Conservation (phyloP, 345 rosid species). For the Lumnitzera littorea region DNA sequence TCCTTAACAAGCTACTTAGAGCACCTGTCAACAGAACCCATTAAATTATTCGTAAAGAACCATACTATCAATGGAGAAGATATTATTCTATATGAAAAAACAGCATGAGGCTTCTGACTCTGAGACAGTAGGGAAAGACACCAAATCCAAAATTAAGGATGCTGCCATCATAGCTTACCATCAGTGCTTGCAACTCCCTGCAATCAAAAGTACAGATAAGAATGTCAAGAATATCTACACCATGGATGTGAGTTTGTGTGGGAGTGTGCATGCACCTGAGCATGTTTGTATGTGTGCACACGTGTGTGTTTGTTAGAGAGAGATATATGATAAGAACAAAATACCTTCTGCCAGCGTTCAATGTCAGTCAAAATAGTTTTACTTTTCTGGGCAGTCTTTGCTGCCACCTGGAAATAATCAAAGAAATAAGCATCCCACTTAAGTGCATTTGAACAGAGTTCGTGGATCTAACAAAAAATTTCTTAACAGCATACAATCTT, state of each 20-base stretch:
- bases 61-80: too few relatives aligned
- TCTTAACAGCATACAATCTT: too few relatives aligned
- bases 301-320: conserved; percentile 6
- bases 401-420: conserved; percentile 60
- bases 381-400: conserved; percentile 83
- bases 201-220: conserved; percentile 15
- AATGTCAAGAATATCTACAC: not conserved
- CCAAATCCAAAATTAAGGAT: not conserved
- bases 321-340: conserved; percentile 5
- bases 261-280: too few relatives aligned
- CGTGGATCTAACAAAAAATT: too few relatives aligned
- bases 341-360: conserved; percentile 98
- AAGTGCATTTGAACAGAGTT: too few relatives aligned
- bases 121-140: not conserved
- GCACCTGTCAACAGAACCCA: too few relatives aligned
- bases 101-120: too few relatives aligned
- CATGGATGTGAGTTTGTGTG: too few relatives aligned
- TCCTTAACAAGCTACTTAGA: too few relatives aligned
- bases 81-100: not conserved
- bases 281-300: not conserved
- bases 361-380: conserved; percentile 81
- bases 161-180: conserved; percentile 40
- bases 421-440: conserved; percentile 4
- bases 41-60: too few relatives aligned
- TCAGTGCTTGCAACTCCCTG: conserved; percentile 99